phyloP scores from a whole-genome alignment of 495 filamentous ascomycete species.

The Tuber borchii region DNA sequence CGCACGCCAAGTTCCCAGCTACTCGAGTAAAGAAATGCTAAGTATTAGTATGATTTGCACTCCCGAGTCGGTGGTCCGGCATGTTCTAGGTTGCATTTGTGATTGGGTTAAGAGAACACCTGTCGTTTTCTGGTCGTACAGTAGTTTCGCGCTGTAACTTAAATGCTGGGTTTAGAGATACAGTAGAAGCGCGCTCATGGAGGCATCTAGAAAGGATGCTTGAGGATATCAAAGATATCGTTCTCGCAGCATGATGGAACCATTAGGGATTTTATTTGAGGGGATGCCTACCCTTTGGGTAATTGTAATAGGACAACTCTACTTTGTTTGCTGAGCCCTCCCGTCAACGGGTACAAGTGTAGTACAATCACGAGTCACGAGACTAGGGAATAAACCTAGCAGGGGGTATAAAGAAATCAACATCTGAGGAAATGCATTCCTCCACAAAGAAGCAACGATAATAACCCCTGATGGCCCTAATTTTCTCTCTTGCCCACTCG shows the following conservation, averaged over 20 bases:
- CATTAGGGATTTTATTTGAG: background rate
- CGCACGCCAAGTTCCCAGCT: background rate
- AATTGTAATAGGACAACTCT: background rate
- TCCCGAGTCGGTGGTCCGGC: background rate
- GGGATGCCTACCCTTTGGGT: background rate
- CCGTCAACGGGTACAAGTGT: background rate
- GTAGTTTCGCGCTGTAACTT: background rate
- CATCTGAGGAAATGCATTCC: background rate
- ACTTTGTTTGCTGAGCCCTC: background rate
- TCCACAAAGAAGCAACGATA: background rate
- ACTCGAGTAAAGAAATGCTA: background rate
- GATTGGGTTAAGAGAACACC: background rate
- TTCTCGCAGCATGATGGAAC: background rate
- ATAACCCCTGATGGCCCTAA: background rate
- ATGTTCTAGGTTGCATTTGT: background rate
- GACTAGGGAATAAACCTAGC: background rate
- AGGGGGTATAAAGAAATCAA: background rate
- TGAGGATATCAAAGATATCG: background rate
- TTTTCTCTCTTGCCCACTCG: background rate
- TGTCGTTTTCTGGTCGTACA: background rate
- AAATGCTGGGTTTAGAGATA: background rate
- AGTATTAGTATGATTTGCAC: background rate
- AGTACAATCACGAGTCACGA: background rate
- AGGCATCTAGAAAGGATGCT: background rate
- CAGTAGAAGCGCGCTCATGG: background rate